Evolutionary conservation across 2,329 filamentous ascomycete genomes (phyloP).

Genomic region (Penicillium olsonii): DNA sequence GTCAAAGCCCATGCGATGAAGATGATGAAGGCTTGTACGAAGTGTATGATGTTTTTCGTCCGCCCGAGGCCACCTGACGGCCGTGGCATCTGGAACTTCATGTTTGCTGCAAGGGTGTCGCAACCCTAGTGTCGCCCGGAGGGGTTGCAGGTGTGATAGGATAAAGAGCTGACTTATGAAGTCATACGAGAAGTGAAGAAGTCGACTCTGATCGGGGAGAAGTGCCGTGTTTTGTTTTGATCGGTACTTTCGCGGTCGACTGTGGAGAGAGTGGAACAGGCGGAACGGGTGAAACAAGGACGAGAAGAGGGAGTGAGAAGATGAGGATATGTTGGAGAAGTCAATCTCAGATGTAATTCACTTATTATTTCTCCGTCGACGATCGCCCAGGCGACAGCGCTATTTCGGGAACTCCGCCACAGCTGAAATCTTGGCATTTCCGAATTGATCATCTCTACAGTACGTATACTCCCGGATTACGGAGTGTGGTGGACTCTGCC

Average conservation of each 20-base stretch:
- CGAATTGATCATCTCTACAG: neutral
- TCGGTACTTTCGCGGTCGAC: no score
- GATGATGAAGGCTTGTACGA: constrained; percentile 56
- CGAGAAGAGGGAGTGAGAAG: no score
- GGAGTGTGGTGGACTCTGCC: no score
- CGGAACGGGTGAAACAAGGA: neutral
- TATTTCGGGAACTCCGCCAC: constrained; percentile 28
- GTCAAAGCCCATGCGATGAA: constrained; percentile 61
- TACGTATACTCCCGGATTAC: no score
- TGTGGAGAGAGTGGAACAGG: neutral
- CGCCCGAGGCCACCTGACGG: constrained; percentile 50
- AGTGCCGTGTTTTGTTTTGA: neutral
- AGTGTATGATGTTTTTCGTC: constrained; percentile 58
- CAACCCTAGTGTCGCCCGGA: constrained; percentile 12
- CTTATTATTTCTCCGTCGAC: no score
- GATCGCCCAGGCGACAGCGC: constrained; percentile 30
- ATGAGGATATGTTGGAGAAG: no score
- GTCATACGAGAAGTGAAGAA: constrained; percentile 4
- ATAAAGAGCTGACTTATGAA: constrained; percentile 1
- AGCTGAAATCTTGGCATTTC: constrained; percentile 8
- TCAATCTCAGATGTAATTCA: no score
- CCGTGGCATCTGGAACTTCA: constrained; percentile 30
- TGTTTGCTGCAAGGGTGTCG: constrained; percentile 27
- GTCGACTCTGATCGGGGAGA: constrained; percentile 1
- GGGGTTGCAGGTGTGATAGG: constrained; percentile 2